These are phyloP conservation scores for Cryptococcus sp. DNA, from an alignment of 1,284 basidiomycete genomes.

Conservation along the genomic window DNA sequence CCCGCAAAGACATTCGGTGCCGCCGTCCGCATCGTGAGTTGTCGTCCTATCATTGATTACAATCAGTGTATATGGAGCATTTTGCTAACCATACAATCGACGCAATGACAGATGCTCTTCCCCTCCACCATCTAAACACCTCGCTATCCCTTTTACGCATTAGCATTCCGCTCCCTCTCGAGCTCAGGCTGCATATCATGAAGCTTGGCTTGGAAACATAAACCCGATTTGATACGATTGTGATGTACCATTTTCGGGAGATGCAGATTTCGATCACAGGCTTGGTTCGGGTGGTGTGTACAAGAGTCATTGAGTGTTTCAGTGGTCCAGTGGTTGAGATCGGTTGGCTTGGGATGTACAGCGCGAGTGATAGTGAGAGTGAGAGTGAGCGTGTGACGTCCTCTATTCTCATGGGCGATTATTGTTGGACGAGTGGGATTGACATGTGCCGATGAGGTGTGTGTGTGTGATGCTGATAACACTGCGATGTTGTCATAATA, in stretches of 20 bases:
- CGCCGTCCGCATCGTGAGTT: conserved; percentile 83
- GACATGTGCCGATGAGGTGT: too few species aligned
- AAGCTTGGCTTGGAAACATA: not conserved
- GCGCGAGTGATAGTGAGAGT: not conserved
- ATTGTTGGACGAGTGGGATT: too few species aligned
- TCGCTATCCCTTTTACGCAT: conserved; percentile 1
- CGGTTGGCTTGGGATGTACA: not conserved
- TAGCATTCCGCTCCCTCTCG: not conserved
- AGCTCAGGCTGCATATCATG: not conserved
- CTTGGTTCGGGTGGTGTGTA: not conserved
- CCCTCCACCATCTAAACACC: conserved; percentile 53
- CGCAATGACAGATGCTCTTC: conserved; percentile 50
- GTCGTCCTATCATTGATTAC: not conserved
- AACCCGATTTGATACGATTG: conserved; percentile 23
- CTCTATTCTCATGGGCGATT: too few species aligned
- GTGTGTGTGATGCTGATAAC: too few species aligned
- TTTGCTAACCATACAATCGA: conserved; percentile 4
- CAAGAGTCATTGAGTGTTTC: not conserved
- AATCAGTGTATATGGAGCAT: not conserved
- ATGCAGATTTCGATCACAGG: conserved; percentile 15
- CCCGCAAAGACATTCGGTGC: conserved; percentile 96
- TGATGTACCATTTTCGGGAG: conserved; percentile 28
- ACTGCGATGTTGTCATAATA: too few species aligned
- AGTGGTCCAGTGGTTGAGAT: too few species aligned
- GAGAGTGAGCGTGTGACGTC: not conserved